Evolutionary conservation across 192 early-diverging fungal species (phyloP).

Genomic region (Coemansia sp.): DNA sequence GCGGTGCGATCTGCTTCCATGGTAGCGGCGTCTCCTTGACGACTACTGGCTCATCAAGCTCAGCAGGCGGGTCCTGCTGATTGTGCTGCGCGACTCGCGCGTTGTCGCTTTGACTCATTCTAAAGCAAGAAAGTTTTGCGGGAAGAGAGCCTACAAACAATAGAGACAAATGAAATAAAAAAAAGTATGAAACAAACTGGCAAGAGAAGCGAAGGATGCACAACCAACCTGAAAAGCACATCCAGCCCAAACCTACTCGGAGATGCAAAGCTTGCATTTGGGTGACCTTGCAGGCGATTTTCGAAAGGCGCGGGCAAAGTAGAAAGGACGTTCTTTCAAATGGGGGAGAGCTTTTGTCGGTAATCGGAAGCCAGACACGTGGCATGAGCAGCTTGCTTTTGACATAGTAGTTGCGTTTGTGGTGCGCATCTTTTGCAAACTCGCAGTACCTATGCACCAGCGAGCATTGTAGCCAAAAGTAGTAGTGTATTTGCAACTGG

Average conservation of each 20-base stretch:
- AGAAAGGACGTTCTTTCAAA: neutral
- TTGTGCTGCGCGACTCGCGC: neutral
- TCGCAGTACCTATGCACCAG: too few relatives aligned
- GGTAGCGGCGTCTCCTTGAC: slow-evolving; percentile 52
- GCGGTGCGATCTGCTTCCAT: slow-evolving; percentile 27
- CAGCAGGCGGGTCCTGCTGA: neutral
- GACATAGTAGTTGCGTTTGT: neutral
- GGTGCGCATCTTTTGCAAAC: too few relatives aligned
- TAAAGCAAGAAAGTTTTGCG: neutral
- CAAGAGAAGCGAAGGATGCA: neutral
- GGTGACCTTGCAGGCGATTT: neutral
- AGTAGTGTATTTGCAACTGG: too few relatives aligned
- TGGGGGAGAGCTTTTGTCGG: neutral
- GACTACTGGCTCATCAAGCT: neutral
- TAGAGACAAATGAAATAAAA: neutral
- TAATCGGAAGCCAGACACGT: neutral
- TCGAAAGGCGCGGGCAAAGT: neutral
- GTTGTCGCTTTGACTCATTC: neutral
- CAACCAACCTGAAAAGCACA: neutral
- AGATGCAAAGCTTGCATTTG: neutral
- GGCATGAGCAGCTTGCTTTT: neutral
- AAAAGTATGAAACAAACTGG: neutral
- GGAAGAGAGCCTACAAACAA: too few relatives aligned
- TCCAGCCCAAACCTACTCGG: too few relatives aligned
- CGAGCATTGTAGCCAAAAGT: too few relatives aligned